Base-by-base conservation (phyloP, 208 protist genomes). In the Angomonas ambiguus region DNA sequence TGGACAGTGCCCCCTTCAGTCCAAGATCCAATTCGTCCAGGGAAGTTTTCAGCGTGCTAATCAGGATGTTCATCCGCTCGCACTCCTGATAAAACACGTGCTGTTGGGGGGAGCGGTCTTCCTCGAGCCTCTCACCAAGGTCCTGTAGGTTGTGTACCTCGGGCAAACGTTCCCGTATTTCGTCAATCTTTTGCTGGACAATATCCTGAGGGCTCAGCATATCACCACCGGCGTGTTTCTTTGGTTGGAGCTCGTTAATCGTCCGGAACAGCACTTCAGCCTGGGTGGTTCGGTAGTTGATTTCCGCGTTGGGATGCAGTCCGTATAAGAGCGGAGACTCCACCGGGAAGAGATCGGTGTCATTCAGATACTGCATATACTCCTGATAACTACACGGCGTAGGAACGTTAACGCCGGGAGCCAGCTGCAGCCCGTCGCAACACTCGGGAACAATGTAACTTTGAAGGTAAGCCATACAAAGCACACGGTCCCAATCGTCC, bases 241-340 rank as follows among this genome's bases (percentile, higher is more conserved):
- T 93, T 20, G 98, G 98, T 74, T 97, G 92, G 61, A 99, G 76
- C 68, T 98, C 95, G 61, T 98, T 95, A 59, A 99, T 97, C 22
- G 88, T 99, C 41, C 75, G 76, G 80, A 99, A 99, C 11, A 99
- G 79, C 0, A 94, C 89, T 56, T 99, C 95, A 0, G 96, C 93
- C 80, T 98, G 91, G 62, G 83, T 81, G 27, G 97, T 99, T 55
- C 97, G 88, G 75, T 98, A 99, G 69, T 97, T 98, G 85, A 99
- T 99, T 79, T 99, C 98, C 3, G 98, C 97, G 77, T 99, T 99
- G 27, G 97, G 95, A 79, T 99, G 98, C 42, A 99, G 87, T 8
- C 98, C 98, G 84, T 98, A 99, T 32, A 98, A 78, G 27, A 97
- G 76, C 55, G 94, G 94, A 41, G 88, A 97, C 85, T 99, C 98